Evolutionary conservation across 106 monocot genomes (phyloP).

Genomic region (Hemerocallis citrina): DNA sequence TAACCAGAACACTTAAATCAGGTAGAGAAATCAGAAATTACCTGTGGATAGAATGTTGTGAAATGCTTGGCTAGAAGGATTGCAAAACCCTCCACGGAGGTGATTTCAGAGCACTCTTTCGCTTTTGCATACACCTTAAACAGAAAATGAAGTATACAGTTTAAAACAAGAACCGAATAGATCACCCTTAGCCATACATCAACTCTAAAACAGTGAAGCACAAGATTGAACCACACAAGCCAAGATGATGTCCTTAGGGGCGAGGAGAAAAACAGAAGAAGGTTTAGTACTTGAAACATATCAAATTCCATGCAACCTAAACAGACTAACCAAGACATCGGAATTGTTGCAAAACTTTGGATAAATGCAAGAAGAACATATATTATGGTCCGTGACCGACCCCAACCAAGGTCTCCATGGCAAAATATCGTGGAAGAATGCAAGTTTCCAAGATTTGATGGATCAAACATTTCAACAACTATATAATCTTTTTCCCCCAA

Average conservation of each 20-base stretch:
- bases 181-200: not conserved
- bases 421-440: too few relatives aligned
- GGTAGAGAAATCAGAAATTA: slow-evolving; percentile 3
- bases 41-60: slow-evolving; percentile 71
- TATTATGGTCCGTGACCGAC: too few relatives aligned
- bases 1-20: not conserved
- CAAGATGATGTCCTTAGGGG: not conserved
- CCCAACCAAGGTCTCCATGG: too few relatives aligned
- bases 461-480: too few relatives aligned
- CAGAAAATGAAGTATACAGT: not conserved
- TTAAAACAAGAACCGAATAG: not conserved
- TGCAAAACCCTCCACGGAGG: slow-evolving; percentile 69
- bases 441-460: too few relatives aligned
- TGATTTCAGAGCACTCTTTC: slow-evolving; percentile 64
- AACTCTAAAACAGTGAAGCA: not conserved
- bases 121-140: slow-evolving; percentile 89
- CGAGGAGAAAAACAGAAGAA: not conserved
- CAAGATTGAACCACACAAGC: not conserved
- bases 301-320: not conserved
- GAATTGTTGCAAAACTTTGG: not conserved
- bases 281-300: not conserved
- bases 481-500: too few relatives aligned
- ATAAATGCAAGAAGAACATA: too few relatives aligned
- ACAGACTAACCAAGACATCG: not conserved
- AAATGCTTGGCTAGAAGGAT: slow-evolving; percentile 74